phyloP scores from a whole-genome alignment of 345 rosid genomes.

The Microcos paniculata region DNA sequence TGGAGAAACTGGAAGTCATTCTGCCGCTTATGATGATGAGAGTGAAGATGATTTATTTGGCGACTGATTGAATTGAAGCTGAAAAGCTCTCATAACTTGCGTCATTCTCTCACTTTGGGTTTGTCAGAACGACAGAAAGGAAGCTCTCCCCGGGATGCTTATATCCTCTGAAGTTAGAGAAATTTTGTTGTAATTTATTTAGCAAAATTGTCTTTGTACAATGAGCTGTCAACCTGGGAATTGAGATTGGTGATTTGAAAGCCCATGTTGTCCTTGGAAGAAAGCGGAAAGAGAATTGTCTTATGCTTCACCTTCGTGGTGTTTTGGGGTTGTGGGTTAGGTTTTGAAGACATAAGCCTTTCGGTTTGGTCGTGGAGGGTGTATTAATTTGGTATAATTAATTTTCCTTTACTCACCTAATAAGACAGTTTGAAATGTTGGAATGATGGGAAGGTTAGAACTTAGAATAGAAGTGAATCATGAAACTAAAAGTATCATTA shows the following conservation, averaged over 20 bases:
- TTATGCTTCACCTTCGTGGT: no score
- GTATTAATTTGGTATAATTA: no score
- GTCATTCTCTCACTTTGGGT: neutral
- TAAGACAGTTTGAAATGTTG: no score
- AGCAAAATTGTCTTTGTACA: constrained; percentile 19
- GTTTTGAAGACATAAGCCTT: no score
- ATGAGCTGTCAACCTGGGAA: neutral
- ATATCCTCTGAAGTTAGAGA: constrained; percentile 25
- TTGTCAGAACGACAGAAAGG: constrained; percentile 7
- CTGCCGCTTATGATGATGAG: constrained; percentile 32
- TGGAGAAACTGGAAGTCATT: constrained; percentile 25
- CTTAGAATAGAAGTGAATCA: no score
- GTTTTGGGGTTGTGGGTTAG: no score
- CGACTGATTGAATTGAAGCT: constrained; percentile 41
- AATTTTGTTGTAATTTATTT: constrained; percentile 37
- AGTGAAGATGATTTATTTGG: constrained; percentile 91
- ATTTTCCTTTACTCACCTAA: no score
- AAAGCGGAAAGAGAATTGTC: neutral
- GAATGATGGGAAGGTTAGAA: no score
- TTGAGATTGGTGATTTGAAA: neutral
- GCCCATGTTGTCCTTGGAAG: neutral
- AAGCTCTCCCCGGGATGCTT: neutral
- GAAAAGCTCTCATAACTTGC: constrained; percentile 6
- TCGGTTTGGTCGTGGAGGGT: no score
- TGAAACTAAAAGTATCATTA: no score